Evolutionary conservation across 108 stramenopile genomes (phyloP).

Genomic region (Fragilaria crotonensis): DNA sequence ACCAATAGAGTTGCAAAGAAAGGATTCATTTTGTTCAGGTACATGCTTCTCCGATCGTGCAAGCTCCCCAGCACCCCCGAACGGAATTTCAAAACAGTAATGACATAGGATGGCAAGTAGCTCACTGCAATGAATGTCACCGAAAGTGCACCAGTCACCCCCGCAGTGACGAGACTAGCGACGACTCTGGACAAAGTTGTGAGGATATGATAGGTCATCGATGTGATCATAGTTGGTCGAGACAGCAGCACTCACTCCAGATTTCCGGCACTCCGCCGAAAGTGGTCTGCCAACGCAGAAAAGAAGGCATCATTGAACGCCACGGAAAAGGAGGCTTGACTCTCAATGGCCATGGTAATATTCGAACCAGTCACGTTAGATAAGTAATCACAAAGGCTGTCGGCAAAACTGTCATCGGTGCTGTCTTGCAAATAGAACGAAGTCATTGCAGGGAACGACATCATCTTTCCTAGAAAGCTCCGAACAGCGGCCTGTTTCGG

Average conservation of each 20-base stretch:
- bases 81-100: constrained; percentile 5
- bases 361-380: neutral
- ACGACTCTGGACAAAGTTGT: neutral
- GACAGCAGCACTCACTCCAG: too few relatives aligned
- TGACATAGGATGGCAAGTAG: neutral
- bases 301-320: too few relatives aligned
- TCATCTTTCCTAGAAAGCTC: neutral
- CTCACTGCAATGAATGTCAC: neutral
- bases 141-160: neutral
- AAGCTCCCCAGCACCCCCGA: neutral
- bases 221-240: neutral
- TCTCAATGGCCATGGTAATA: neutral
- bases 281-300: too few relatives aligned
- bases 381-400: neutral
- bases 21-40: neutral
- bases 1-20: neutral
- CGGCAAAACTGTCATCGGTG: neutral
- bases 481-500: neutral
- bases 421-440: neutral
- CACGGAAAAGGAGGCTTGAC: too few relatives aligned
- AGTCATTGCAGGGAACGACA: neutral
- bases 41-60: constrained; percentile 1
- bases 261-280: too few relatives aligned
- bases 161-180: neutral
- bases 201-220: neutral